Percentiles rank a stretch among this genome's conserved stretches.
Evolutionary conservation across 148 eudicot species (phyloP).

Genomic region (Polygonum aviculare): DNA sequence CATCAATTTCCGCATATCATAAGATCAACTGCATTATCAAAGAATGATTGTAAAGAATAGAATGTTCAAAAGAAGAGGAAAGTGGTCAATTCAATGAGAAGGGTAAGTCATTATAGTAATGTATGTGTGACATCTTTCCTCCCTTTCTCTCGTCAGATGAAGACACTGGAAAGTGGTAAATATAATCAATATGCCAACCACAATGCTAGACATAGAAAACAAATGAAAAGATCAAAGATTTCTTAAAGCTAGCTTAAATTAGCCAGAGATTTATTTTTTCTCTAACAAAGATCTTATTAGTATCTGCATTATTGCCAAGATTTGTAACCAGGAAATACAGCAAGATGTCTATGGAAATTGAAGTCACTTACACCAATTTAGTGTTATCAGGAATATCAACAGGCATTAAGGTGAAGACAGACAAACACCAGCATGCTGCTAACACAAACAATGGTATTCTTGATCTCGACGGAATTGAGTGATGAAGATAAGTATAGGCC

Average conservation of each 20-base stretch:
- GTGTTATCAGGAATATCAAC: constrained; percentile 97
- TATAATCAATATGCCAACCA: neutral
- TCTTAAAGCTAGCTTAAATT: neutral
- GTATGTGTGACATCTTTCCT: neutral
- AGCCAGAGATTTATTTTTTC: too few species aligned
- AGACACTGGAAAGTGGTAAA: neutral
- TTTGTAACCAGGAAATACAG: neutral
- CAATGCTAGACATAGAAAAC: neutral
- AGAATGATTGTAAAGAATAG: neutral
- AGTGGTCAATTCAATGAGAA: neutral
- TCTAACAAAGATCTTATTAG: neutral
- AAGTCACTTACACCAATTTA: constrained; percentile 67
- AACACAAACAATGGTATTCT: constrained; percentile 56
- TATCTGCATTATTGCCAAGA: neutral
- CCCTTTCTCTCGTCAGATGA: neutral
- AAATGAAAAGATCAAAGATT: neutral
- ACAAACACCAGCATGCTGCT: constrained; percentile 72
- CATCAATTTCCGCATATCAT: neutral
- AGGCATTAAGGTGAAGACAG: constrained; percentile 90
- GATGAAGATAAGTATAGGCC: constrained; percentile 50
- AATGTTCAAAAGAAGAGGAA: neutral
- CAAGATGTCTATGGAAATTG: neutral
- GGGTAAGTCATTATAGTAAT: neutral
- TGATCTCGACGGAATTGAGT: constrained; percentile 43
- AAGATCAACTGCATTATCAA: neutral